Evolutionary conservation across 768 basidiomycete genomes (phyloP).

Genomic region (Clitopilus passeckerianus): DNA sequence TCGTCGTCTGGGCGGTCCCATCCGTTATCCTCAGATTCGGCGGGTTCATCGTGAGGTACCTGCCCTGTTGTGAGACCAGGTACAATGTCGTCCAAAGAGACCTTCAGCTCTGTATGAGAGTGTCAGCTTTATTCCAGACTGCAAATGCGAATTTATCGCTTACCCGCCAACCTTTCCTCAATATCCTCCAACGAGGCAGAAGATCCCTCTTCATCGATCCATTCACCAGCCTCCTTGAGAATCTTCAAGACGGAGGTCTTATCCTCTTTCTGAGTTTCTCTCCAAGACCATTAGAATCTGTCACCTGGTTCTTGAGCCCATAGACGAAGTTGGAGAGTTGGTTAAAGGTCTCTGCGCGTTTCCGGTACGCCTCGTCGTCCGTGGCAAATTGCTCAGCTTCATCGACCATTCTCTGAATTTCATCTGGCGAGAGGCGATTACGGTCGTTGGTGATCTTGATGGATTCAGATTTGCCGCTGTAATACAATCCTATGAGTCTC

Average conservation of each 20-base stretch:
- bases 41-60: background rate
- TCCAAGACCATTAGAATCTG: slow-evolving; percentile 69
- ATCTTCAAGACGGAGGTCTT: slow-evolving; percentile 54
- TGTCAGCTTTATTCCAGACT: background rate
- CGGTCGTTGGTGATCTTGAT: slow-evolving; percentile 81
- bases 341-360: slow-evolving; percentile 38
- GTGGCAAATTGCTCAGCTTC: slow-evolving; percentile 43
- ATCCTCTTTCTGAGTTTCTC: slow-evolving; percentile 57
- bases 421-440: slow-evolving; percentile 45
- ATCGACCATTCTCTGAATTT: slow-evolving; percentile 51
- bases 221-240: slow-evolving; percentile 67
- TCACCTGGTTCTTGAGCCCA: slow-evolving; percentile 64
- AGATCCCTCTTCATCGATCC: slow-evolving; percentile 68
- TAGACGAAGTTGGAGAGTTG: slow-evolving; percentile 57
- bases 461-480: slow-evolving; percentile 71
- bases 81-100: background rate
- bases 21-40: background rate
- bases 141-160: background rate
- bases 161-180: slow-evolving; percentile 66
- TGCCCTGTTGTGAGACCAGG: background rate
- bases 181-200: slow-evolving; percentile 66
- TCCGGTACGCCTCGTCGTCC: slow-evolving; percentile 19
- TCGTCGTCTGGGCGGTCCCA: background rate
- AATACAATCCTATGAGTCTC: background rate
- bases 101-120: background rate